Evolutionary conservation across 2,329 filamentous ascomycete species (phyloP), one percentile per base, ranked within the genome.

Genomic region (Teratosphaeria zuluensis): DNA sequence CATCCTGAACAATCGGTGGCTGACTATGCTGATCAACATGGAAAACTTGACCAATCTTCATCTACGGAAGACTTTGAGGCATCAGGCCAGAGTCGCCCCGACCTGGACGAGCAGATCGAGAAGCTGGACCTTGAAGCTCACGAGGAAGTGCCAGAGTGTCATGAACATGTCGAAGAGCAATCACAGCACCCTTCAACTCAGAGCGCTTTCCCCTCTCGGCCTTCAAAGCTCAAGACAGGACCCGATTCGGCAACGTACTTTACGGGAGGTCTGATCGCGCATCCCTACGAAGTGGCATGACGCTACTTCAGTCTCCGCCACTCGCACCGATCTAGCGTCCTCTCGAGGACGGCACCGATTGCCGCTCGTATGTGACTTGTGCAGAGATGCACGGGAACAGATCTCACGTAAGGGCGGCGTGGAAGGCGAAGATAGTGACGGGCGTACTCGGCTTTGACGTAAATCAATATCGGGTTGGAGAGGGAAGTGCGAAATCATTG

Each of bases 321-420:
- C 46, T 60, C 58, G n/a, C 38, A 58, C 24, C 24, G 58, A 58
- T 5, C 32, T 62, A 12, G 58, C 60, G 28, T 60, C 58, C 51
- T 58, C 57, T 33, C 60, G 81, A 33, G 87, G 87, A 0, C n/a
- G n/a, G n/a, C n/a, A n/a, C n/a, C n/a, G n/a, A n/a, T n/a, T n/a
- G n/a, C n/a, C n/a, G n/a, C n/a, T n/a, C n/a, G n/a, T n/a, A n/a
- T n/a, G n/a, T n/a, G n/a, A n/a, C n/a, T n/a, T n/a, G n/a, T n/a
- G n/a, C n/a, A n/a, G n/a, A n/a, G n/a, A n/a, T n/a, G n/a, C n/a
- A n/a, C n/a, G n/a, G n/a, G n/a, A n/a, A n/a, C n/a, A n/a, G n/a
- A n/a, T n/a, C n/a, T n/a, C n/a, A n/a, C n/a, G n/a, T n/a, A n/a
- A n/a, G n/a, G n/a, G n/a, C n/a, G n/a, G n/a, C n/a, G n/a, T n/a